Evolutionary conservation across 2,329 filamentous ascomycete genomes (phyloP).

Genomic region (Gnomoniopsis smithogilvyi): DNA sequence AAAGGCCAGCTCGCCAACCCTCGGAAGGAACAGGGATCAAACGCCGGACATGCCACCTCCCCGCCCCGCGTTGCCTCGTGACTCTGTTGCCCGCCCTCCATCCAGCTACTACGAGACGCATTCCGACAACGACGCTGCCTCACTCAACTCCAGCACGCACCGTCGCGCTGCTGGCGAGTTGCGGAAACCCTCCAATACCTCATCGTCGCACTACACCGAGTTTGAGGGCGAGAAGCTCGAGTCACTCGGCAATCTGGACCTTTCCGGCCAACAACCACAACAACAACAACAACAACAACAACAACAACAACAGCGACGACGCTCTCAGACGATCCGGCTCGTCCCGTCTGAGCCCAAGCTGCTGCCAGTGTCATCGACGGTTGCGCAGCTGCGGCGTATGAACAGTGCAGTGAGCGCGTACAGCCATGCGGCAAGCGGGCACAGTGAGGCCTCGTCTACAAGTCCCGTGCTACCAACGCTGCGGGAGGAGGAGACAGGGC

Average conservation of each 20-base stretch:
- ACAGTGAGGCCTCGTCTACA: constrained; percentile 22
- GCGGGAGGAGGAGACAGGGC: constrained; percentile 30
- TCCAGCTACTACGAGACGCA: constrained; percentile 30
- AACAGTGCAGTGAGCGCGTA: constrained; percentile 49
- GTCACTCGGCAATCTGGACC: constrained; percentile 10
- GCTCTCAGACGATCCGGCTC: constrained; percentile 4
- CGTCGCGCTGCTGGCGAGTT: constrained; percentile 12
- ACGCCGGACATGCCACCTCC: constrained; percentile 15
- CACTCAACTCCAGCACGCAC: not conserved
- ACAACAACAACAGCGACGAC: not conserved
- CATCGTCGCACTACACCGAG: constrained; percentile 8
- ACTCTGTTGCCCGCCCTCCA: constrained; percentile 19
- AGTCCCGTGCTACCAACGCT: constrained; percentile 34
- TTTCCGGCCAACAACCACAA: not conserved
- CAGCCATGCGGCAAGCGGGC: constrained; percentile 37
- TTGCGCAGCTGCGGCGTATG: constrained; percentile 54
- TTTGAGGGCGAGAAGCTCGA: constrained; percentile 10
- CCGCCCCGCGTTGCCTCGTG: constrained; percentile 22
- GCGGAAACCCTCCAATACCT: constrained; percentile 14
- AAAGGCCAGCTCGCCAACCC: constrained; percentile 23
- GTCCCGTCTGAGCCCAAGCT: constrained; percentile 6
- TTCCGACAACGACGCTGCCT: constrained; percentile 9
- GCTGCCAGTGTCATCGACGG: constrained; percentile 35
- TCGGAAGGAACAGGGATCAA: constrained; percentile 8
- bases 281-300: too few relatives aligned